phyloP scores from a whole-genome alignment of 2,329 filamentous ascomycete species.

The Helotiales sp. region DNA sequence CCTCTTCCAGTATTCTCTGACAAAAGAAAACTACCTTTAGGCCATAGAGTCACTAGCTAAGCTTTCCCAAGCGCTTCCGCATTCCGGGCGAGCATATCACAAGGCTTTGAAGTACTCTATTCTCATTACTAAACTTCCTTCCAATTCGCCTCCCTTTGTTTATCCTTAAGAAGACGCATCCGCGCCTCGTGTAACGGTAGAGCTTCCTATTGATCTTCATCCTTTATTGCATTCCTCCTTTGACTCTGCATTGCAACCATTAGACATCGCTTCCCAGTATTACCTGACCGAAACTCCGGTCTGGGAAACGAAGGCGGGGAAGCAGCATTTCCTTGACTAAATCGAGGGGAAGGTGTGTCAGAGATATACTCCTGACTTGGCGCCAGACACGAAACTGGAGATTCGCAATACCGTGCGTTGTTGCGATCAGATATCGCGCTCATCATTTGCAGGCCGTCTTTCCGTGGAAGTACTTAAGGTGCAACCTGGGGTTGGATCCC shows the following conservation, averaged over 20 bases:
- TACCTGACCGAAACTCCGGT: conserved; percentile 5
- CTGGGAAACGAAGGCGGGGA: conserved; percentile 11
- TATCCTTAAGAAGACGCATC: background rate
- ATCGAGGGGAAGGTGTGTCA: conserved; percentile 21
- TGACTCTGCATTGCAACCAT: background rate
- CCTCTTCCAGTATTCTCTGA: background rate
- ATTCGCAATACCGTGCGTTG: background rate
- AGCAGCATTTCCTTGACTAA: conserved; percentile 24
- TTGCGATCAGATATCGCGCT: background rate
- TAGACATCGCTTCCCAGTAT: conserved; percentile 1
- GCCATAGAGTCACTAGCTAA: background rate
- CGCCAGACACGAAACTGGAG: background rate
- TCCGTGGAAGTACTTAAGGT: background rate
- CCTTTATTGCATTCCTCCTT: background rate
- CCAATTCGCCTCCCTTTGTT: conserved; percentile 1
- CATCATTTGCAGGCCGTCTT: background rate
- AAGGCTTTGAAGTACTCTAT: background rate
- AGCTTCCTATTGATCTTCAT: background rate
- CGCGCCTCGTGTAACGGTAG: background rate
- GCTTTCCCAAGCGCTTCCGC: background rate
- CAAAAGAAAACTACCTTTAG: background rate
- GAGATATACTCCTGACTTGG: conserved; percentile 7
- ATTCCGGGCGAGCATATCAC: background rate
- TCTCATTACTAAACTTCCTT: conserved; percentile 3
- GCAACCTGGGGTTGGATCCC: too few relatives aligned